These are phyloP conservation scores for Colletotrichum brevisporum DNA, from an alignment of 2,329 filamentous ascomycete genomes.

Conservation along the genomic window DNA sequence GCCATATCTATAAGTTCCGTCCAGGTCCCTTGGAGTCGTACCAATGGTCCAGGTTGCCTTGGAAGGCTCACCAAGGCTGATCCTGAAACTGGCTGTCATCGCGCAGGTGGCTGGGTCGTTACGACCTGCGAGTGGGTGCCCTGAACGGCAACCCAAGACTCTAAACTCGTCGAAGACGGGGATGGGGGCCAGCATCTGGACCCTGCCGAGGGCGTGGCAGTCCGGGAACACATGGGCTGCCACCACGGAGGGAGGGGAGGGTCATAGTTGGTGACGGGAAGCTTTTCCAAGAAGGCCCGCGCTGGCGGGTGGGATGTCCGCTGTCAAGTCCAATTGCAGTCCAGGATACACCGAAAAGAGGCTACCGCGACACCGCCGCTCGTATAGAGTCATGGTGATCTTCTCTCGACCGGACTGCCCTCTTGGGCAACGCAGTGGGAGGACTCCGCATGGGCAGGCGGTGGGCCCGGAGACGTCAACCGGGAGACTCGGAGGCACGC, in stretches of 20 bases:
- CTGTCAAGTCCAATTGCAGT: background rate
- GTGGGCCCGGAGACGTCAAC: conserved; percentile 30
- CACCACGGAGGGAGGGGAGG: background rate
- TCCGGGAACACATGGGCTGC: conserved; percentile 22
- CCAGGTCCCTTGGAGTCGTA: background rate
- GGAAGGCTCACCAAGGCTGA: conserved; percentile 1
- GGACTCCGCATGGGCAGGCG: conserved; percentile 16
- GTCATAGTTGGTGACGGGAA: background rate
- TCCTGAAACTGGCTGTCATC: conserved; percentile 33
- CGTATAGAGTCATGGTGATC: conserved; percentile 9
- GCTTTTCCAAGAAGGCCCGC: background rate
- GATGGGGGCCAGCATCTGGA: conserved; percentile 16
- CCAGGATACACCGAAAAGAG: background rate
- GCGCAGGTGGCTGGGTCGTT: conserved; percentile 33
- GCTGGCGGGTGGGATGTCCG: background rate
- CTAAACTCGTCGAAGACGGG: conserved; percentile 19
- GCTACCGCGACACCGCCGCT: conserved; percentile 3
- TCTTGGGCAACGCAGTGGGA: conserved; percentile 25
- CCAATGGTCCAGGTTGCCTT: background rate
- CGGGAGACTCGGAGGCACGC: background rate
- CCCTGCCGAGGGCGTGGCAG: conserved; percentile 28
- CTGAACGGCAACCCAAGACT: conserved; percentile 10
- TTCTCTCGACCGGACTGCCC: conserved; percentile 24
- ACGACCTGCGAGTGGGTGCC: conserved; percentile 12
- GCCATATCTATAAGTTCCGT: conserved; percentile 28